These are phyloP conservation scores for Rhododendron simsii DNA, from an alignment of 148 eudicot genomes.

Conservation along the genomic window DNA sequence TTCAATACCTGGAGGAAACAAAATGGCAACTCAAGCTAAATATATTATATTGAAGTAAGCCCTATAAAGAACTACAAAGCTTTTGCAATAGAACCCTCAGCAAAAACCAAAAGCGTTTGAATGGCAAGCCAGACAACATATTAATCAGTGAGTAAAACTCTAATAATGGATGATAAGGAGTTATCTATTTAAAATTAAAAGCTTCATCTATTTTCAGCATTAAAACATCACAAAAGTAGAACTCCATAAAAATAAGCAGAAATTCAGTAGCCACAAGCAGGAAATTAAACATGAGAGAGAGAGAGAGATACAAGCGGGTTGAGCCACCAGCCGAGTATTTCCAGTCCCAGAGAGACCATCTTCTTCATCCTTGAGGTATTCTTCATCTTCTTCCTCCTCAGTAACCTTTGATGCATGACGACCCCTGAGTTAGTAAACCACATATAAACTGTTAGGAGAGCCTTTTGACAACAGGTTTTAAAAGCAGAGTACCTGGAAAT, in stretches of 20 bases:
- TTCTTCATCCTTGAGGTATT: constrained; percentile 91
- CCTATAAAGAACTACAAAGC: neutral
- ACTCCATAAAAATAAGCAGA: neutral
- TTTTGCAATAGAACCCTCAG: neutral
- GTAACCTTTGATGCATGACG: constrained; percentile 98
- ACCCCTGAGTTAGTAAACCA: constrained; percentile 47
- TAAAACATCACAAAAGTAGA: neutral
- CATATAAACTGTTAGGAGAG: neutral
- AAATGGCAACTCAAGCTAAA: neutral
- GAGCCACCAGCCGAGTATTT: constrained; percentile 74
- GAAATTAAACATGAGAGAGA: neutral
- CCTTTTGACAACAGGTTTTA: neutral
- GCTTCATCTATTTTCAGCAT: neutral
- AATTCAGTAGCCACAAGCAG: neutral
- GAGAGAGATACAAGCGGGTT: constrained; percentile 71
- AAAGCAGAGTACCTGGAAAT: neutral
- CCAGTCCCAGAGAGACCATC: constrained; percentile 67
- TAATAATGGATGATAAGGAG: neutral
- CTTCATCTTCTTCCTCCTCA: constrained; percentile 98
- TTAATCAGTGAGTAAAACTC: neutral
- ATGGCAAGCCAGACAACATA: neutral
- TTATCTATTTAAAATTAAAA: neutral
- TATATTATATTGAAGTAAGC: neutral
- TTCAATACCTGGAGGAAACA: constrained; percentile 60
- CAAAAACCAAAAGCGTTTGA: neutral